Conservation (phyloP, 306 rosid species). For the Acmispon strigosus region DNA sequence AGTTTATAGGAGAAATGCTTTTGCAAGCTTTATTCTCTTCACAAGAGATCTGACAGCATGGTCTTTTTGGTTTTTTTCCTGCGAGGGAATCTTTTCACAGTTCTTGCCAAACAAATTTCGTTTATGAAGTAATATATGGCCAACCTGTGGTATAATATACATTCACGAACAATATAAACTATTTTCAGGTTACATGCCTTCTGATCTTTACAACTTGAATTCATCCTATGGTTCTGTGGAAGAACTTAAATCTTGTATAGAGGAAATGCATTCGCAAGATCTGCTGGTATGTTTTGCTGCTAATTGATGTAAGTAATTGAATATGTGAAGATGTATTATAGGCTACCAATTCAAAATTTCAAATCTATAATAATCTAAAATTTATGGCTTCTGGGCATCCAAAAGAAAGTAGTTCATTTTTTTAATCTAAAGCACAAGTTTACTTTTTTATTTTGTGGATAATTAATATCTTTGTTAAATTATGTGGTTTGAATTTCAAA, state of each 20-base stretch:
- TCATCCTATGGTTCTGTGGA: conserved; percentile 66
- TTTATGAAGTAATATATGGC: conserved; percentile 8
- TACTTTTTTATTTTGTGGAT: conserved; percentile 5
- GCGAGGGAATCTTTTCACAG: not conserved
- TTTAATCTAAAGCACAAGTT: not conserved
- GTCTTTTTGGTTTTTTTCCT: not conserved
- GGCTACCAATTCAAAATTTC: not conserved
- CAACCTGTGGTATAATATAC: not conserved
- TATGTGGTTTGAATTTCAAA: conserved; percentile 1
- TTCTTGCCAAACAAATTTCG: not conserved
- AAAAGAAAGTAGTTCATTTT: not conserved
- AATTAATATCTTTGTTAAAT: not conserved
- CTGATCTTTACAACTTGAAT: conserved; percentile 79
- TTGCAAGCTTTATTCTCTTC: not conserved
- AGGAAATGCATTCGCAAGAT: conserved; percentile 64
- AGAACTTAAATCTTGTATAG: conserved; percentile 62
- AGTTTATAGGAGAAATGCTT: not conserved
- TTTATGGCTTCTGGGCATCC: not conserved
- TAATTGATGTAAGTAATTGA: conserved; percentile 10
- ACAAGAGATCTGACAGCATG: not conserved
- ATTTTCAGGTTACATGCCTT: conserved; percentile 77
- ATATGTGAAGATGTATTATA: conserved; percentile 2
- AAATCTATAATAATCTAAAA: conserved; percentile 1
- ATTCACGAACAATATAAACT: conserved; percentile 18
- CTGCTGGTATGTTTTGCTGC: conserved; percentile 46